These are phyloP conservation scores for Pseudonectria foliicola DNA, from an alignment of 2,329 filamentous ascomycete genomes.

Conservation along the genomic window DNA sequence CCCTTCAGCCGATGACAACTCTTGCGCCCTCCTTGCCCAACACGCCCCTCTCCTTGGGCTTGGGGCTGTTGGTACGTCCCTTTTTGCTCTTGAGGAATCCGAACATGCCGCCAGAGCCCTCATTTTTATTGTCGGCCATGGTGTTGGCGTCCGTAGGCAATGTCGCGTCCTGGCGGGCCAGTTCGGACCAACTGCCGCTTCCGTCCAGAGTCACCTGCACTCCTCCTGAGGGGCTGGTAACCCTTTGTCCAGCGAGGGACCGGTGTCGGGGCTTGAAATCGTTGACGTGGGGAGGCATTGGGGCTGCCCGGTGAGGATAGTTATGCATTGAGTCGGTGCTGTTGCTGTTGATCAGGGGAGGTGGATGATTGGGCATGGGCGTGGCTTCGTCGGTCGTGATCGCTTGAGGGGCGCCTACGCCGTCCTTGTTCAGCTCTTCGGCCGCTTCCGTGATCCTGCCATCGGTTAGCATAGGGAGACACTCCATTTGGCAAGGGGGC, in stretches of 20 bases:
- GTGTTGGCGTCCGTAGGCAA: conserved; percentile 60
- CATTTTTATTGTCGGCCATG: conserved; percentile 42
- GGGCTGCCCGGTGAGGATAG: conserved; percentile 22
- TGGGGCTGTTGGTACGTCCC: conserved; percentile 83
- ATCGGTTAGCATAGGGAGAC: conserved; percentile 11
- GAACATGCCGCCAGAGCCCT: conserved; percentile 72
- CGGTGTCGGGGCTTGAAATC: conserved; percentile 39
- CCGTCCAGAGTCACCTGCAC: conserved; percentile 89
- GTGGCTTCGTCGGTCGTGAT: conserved; percentile 46
- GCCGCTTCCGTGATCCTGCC: conserved; percentile 31
- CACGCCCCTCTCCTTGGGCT: conserved; percentile 88
- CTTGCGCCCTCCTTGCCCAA: conserved; percentile 91
- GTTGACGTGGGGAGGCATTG: conserved; percentile 41
- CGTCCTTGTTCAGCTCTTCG: conserved; percentile 8
- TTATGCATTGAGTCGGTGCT: conserved; percentile 21
- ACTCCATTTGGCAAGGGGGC: too few species aligned
- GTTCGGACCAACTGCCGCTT: conserved; percentile 82
- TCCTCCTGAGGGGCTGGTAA: conserved; percentile 72
- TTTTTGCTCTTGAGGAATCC: conserved; percentile 86
- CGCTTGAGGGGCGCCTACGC: conserved; percentile 33
- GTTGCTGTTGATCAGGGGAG: conserved; percentile 18
- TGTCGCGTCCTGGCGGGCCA: conserved; percentile 76
- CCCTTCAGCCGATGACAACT: conserved; percentile 60
- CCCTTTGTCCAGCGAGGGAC: conserved; percentile 56
- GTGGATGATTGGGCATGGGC: conserved; percentile 28